Percentiles rank a stretch among this genome's conserved stretches.
phyloP scores from a whole-genome alignment of 345 rosid genomes.

The Gossypioides kirkii region DNA sequence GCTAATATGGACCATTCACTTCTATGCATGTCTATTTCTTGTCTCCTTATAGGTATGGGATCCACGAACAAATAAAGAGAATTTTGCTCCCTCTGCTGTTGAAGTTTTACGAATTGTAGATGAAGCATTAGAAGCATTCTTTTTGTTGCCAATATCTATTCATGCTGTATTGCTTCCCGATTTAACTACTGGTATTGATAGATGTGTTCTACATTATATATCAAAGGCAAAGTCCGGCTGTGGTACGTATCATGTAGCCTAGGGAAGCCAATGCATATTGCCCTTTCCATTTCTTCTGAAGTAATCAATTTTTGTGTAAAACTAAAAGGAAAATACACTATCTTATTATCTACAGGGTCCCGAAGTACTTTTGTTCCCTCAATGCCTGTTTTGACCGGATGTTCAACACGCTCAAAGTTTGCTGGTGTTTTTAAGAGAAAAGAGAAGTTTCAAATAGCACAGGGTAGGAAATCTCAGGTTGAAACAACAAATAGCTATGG shows the following conservation, averaged over 20 bases:
- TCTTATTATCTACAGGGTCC: slow-evolving; percentile 43
- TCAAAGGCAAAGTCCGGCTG: slow-evolving; percentile 84
- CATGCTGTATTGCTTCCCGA: slow-evolving; percentile 79
- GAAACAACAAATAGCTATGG: slow-evolving; percentile 40
- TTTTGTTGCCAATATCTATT: slow-evolving; percentile 76
- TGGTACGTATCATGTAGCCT: slow-evolving; percentile 40
- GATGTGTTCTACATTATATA: slow-evolving; percentile 72
- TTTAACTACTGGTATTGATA: slow-evolving; percentile 68
- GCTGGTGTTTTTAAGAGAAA: slow-evolving; percentile 64
- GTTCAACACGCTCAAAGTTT: slow-evolving; percentile 64
- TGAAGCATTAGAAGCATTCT: slow-evolving; percentile 90
- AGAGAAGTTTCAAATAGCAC: slow-evolving; percentile 48
- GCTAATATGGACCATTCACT: background rate
- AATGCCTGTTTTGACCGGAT: slow-evolving; percentile 80
- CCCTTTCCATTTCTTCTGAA: background rate
- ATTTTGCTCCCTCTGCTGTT: slow-evolving; percentile 75
- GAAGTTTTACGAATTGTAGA: slow-evolving; percentile 80
- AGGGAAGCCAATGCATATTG: background rate
- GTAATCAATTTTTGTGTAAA: background rate
- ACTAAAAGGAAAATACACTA: background rate
- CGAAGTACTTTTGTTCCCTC: slow-evolving; percentile 62
- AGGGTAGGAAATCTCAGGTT: slow-evolving; percentile 55
- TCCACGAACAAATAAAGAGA: slow-evolving; percentile 64
- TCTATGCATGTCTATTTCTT: background rate
- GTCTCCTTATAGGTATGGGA: slow-evolving; percentile 65